Evolutionary conservation across 2,329 filamentous ascomycete genomes (phyloP), one percentile per base, ranked within the genome.

Genomic region (Aspergillus sojae): DNA sequence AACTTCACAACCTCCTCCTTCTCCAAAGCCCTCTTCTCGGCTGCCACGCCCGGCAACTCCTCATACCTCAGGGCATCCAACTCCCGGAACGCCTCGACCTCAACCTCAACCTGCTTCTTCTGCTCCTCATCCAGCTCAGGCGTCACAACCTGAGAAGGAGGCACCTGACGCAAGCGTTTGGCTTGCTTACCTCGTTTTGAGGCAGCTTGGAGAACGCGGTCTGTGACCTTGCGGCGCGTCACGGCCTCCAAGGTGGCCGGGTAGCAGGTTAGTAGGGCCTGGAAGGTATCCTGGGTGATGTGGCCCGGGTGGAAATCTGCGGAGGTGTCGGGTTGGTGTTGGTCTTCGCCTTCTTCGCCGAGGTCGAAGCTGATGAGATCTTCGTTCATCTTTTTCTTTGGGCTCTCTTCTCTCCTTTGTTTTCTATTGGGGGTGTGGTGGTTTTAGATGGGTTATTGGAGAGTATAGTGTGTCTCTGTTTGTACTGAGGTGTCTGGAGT

Each of bases 41-140:
- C 64, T 30, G 80, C 28, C 2, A 62, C 23, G 9, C 34, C 58
- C 0, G 78, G 78, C 21, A 81, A 63, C 14, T 43, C 65, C 28
- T 72, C 71, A 67, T 80, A 82, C 34, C 80, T 72, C 74, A 77
- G 80, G 11, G 58, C 53, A 67, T 81, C 79, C 30, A 80, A 64
- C 36, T 71, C 56, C 9, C 76, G 39, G 30, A 76, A 79, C 7
- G 58, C 36, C 71, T 60, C 43, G 72, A 72, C 41, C 57, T 67
- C 11, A 62, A 30, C 28, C 69, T 68, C 57, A 6, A 58, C 43
- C 26, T 58, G 23, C 10, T 60, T 39, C 32, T 64, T 60, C 28
- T 69, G 56, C n/a, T 65, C 58, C 0, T 61, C 39, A 9, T 57
- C 30, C 4, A 34, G 11, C 23, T 41, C 12, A 11, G 63, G 16